These are phyloP conservation scores for Rheum nobile DNA, from an alignment of 148 eudicot species.

Conservation along the genomic window DNA sequence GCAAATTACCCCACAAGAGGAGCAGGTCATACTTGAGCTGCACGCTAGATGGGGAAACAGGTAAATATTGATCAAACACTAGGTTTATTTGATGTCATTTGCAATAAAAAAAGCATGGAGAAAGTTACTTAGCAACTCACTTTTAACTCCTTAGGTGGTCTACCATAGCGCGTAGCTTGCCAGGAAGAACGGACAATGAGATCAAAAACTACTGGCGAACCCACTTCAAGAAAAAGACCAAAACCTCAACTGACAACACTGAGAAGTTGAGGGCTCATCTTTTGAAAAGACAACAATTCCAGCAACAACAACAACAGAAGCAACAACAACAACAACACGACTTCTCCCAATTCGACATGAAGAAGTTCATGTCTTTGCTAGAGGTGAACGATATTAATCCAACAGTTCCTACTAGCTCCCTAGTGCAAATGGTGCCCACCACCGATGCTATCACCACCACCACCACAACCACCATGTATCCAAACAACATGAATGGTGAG, in stretches of 20 bases:
- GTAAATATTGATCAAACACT: constrained; percentile 16
- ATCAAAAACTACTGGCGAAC: constrained; percentile 86
- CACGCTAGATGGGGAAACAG: constrained; percentile 84
- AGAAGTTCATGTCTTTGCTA: constrained; percentile 29
- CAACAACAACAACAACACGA: constrained; percentile 17
- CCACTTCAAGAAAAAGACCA: constrained; percentile 61
- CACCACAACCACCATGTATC: not conserved
- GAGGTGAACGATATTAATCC: constrained; percentile 29
- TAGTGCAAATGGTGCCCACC: not conserved
- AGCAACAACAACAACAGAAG: constrained; percentile 24
- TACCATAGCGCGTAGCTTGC: constrained; percentile 64
- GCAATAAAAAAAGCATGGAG: not conserved
- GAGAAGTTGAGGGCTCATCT: constrained; percentile 30
- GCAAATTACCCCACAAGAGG: constrained; percentile 62
- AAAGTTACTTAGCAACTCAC: not conserved
- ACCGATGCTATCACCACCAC: not conserved
- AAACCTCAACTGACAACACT: constrained; percentile 10
- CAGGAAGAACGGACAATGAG: constrained; percentile 77
- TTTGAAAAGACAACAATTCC: constrained; percentile 36
- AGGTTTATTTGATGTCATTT: not conserved
- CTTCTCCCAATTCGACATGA: constrained; percentile 30
- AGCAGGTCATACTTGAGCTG: constrained; percentile 44
- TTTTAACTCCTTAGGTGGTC: constrained; percentile 43
- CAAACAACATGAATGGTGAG: constrained; percentile 18
- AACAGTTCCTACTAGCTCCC: not conserved